Evolutionary conservation across 1,284 basidiomycete species (phyloP).

Genomic region (Cutaneotrichosporon cutaneum): DNA sequence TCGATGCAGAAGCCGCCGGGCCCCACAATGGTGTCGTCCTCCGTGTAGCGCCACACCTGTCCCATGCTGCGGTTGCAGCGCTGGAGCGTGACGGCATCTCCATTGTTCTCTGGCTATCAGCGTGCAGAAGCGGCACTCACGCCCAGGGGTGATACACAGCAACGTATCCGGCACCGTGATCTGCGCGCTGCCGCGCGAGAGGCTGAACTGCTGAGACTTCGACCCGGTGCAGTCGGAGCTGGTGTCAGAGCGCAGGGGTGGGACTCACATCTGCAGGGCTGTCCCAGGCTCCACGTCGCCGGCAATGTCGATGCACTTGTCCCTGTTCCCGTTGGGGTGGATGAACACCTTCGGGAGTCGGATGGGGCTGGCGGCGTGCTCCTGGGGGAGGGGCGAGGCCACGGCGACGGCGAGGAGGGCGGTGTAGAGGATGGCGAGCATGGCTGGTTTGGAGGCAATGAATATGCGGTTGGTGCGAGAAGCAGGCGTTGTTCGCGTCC

Average conservation of each 20-base stretch:
- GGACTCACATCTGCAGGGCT: slow-evolving; percentile 21
- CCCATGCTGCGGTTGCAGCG: too few species aligned
- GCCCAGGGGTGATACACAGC: too few species aligned
- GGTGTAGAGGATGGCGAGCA: not conserved
- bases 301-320: slow-evolving; percentile 22
- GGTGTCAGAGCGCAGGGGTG: not conserved
- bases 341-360: not conserved
- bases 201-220: slow-evolving; percentile 15
- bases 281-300: slow-evolving; percentile 21
- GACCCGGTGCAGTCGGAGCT: slow-evolving; percentile 27
- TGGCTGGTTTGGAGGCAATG: not conserved
- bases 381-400: not conserved
- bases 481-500: too few species aligned
- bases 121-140: too few species aligned
- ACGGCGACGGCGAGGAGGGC: not conserved
- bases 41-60: too few species aligned
- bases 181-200: slow-evolving; percentile 12
- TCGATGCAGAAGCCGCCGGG: too few species aligned
- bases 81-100: too few species aligned
- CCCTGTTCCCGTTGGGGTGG: slow-evolving; percentile 17
- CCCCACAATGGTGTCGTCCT: too few species aligned
- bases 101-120: too few species aligned
- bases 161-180: slow-evolving; percentile 20
- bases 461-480: not conserved
- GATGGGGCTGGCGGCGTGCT: not conserved